A percentile compares a stretch with the other conserved stretches of the same genome.
These are phyloP conservation scores for Senna siamea DNA, from an alignment of 306 rosid genomes.

Conservation along the genomic window DNA sequence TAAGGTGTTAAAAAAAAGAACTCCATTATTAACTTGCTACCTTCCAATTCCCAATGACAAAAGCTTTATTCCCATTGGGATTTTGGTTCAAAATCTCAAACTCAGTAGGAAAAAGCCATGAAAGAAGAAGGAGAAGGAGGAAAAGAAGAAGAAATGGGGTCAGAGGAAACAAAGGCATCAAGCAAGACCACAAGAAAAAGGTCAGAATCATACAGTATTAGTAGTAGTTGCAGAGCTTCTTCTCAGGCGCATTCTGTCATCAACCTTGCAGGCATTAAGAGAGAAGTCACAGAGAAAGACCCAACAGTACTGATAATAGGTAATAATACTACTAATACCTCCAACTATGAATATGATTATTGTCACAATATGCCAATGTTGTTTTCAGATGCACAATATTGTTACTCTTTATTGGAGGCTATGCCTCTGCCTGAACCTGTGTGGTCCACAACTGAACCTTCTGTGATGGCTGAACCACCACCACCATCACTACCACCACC, in stretches of 20 bases:
- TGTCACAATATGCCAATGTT: slow-evolving; percentile 14
- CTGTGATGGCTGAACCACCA: slow-evolving; percentile 5
- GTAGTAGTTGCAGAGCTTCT: slow-evolving; percentile 32
- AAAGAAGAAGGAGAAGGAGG: slow-evolving; percentile 1
- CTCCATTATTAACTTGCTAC: slow-evolving; percentile 4
- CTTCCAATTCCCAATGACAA: slow-evolving; percentile 19
- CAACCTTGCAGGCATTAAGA: slow-evolving; percentile 42
- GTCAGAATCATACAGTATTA: background rate
- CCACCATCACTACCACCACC: background rate
- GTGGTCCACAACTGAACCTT: slow-evolving; percentile 20
- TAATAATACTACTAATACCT: background rate
- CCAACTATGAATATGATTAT: slow-evolving; percentile 13
- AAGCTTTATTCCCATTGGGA: background rate
- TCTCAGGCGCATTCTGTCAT: slow-evolving; percentile 1
- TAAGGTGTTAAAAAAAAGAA: too few species aligned
- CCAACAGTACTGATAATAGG: too few species aligned
- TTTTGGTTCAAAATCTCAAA: background rate
- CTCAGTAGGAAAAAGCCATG: slow-evolving; percentile 8
- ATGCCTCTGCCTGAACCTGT: slow-evolving; percentile 37
- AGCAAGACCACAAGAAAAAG: slow-evolving; percentile 29
- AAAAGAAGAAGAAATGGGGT: slow-evolving; percentile 20
- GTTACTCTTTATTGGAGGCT: slow-evolving; percentile 57
- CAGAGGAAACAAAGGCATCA: background rate
- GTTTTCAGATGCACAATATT: slow-evolving; percentile 38
- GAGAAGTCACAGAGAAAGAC: too few species aligned